Evolutionary conservation across 805 yeast species (phyloP).

Genomic region (Zygosaccharomyces rouxii): DNA sequence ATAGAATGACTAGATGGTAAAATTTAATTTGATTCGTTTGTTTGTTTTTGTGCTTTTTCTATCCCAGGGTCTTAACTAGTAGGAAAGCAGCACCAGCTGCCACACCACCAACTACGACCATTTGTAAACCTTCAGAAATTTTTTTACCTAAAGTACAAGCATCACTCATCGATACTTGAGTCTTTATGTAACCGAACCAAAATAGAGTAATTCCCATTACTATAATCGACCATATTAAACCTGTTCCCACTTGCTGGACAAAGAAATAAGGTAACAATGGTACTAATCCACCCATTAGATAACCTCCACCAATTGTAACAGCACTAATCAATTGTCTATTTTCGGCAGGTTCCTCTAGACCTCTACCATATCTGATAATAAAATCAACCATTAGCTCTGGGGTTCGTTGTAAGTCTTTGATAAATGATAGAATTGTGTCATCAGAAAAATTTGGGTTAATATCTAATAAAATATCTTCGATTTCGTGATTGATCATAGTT

Average conservation of each 20-base stretch:
- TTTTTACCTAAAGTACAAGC: conserved; percentile 60
- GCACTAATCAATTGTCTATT: conserved; percentile 87
- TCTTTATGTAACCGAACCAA: conserved; percentile 80
- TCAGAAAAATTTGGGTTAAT: conserved; percentile 56
- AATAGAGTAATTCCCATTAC: conserved; percentile 85
- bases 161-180: conserved; percentile 77
- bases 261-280: conserved; percentile 92
- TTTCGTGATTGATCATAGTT: conserved; percentile 64
- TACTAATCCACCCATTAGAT: conserved; percentile 87
- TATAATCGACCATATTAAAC: conserved; percentile 66
- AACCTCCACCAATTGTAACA: conserved; percentile 81
- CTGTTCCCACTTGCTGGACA: conserved; percentile 66
- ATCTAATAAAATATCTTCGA: conserved; percentile 74
- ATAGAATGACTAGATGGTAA: not conserved
- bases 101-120: conserved; percentile 92
- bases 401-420: conserved; percentile 70
- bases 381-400: conserved; percentile 82
- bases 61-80: conserved; percentile 70
- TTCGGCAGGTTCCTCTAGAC: conserved; percentile 93
- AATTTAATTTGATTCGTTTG: not conserved
- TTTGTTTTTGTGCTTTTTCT: not conserved
- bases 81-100: conserved; percentile 98
- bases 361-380: conserved; percentile 81
- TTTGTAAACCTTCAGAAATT: conserved; percentile 76
- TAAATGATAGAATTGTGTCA: conserved; percentile 66